A percentile compares a stretch with the other conserved stretches of the same genome.
phyloP scores from a whole-genome alignment of 169 alveolate genomes.

The Cryptosporidium sp. region DNA sequence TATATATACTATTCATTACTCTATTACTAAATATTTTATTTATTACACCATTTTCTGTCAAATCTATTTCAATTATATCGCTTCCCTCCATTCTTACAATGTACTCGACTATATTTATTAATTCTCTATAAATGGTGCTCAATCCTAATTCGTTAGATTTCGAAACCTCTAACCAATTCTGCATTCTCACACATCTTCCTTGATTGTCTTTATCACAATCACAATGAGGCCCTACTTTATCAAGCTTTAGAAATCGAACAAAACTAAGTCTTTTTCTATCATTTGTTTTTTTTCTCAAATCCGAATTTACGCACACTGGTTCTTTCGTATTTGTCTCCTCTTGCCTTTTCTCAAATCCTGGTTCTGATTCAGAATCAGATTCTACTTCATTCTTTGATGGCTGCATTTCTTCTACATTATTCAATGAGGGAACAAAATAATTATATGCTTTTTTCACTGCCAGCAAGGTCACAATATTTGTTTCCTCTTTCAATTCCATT shows the following conservation, averaged over 20 bases:
- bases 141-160: slow-evolving; percentile 14
- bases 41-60: background rate
- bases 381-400: background rate
- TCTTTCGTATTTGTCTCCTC: background rate
- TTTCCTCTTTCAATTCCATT: slow-evolving; percentile 33
- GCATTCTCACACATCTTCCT: slow-evolving; percentile 56
- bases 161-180: slow-evolving; percentile 47
- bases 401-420: slow-evolving; percentile 27
- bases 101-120: slow-evolving; percentile 24
- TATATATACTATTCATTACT: slow-evolving; percentile 64
- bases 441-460: slow-evolving; percentile 57
- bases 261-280: slow-evolving; percentile 30
- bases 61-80: background rate
- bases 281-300: background rate
- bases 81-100: slow-evolving; percentile 43
- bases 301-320: background rate
- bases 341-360: background rate
- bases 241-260: slow-evolving; percentile 10
- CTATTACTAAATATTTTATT: slow-evolving; percentile 32
- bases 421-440: slow-evolving; percentile 48
- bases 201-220: slow-evolving; percentile 51
- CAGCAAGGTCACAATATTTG: slow-evolving; percentile 33
- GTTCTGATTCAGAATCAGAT: background rate
- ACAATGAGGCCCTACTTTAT: slow-evolving; percentile 44
- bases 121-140: slow-evolving; percentile 27